Base-by-base conservation (phyloP, 352 stramenopile genomes). In the Pythium grandisporangium region DNA sequence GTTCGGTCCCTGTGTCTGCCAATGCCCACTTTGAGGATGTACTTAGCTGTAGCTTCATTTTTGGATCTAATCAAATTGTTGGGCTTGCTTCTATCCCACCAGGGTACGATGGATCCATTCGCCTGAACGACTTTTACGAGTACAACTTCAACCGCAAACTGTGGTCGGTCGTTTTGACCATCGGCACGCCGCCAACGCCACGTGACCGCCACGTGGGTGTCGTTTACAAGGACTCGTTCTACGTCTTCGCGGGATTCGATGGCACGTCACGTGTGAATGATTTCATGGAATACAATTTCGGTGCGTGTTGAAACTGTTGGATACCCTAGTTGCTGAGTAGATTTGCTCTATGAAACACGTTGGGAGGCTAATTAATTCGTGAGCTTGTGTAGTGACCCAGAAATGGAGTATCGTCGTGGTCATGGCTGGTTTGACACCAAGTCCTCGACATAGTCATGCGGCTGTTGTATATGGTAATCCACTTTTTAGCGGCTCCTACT, bases 221-320 rank as follows among this genome's bases (percentile, higher is more conserved):
- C 21, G 84, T 96, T 4, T 93, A 96, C 66, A 86, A 86, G 32
- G 84, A 95, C 48, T 87, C 75, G 33, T 95, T 98, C 56, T 98
- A 95, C 52, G 83, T 98, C 10, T 97, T 98, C 40, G 88, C 76
- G 2, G 92, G 93, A 21, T 98, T 97, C 50, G 85, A 97, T 58
- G 93, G 93, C 20, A 89, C 69, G 48, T 84, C 73, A 41, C 77
- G 93, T 21, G 82, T 97, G 23, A 98, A 97, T 55, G 90, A 97
- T 51, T 97, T 98, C 62, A 83, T 97, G 58, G 76, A 95, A 49
- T 98, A 94, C 61, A 90, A 95, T 55, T 97, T 98, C 51, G 54
- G 78, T 96, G 77, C 25, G 60, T 67, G n/a, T n/a, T 29, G 13
- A 10, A 19, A 17, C 17, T 17, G 6, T 7, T 5, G 1, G 8